These are phyloP conservation scores for Aphanomyces euteiches DNA, from an alignment of 352 stramenopile genomes.

Conservation along the genomic window DNA sequence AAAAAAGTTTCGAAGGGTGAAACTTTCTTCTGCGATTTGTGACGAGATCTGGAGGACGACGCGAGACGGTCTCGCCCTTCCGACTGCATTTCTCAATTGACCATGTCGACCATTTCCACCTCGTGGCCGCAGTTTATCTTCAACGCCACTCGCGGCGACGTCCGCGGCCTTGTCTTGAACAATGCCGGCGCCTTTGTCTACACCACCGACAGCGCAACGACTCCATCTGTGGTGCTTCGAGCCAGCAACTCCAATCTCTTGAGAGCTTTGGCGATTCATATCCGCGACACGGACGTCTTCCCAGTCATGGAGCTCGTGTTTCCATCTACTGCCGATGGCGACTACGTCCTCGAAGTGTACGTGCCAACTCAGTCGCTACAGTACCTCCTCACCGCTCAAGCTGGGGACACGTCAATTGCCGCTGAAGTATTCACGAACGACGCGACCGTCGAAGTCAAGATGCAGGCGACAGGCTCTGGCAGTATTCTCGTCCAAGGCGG, in stretches of 20 bases:
- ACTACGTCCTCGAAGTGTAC: not conserved
- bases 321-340: not conserved
- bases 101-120: too few species aligned
- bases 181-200: not conserved
- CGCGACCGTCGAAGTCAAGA: not conserved
- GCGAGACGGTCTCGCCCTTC: too few species aligned
- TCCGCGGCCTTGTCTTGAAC: not conserved
- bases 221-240: not conserved
- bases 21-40: too few species aligned
- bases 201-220: not conserved
- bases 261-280: not conserved
- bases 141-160: not conserved
- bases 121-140: not conserved
- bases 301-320: not conserved
- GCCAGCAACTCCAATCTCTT: not conserved
- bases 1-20: too few species aligned
- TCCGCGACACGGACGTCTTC: not conserved
- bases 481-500: not conserved
- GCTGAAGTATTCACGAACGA: not conserved
- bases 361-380: conserved; percentile 1
- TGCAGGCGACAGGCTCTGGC: not conserved
- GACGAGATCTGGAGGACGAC: too few species aligned
- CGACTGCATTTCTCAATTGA: too few species aligned
- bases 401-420: not conserved
- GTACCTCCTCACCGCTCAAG: not conserved